phyloP scores from a whole-genome alignment of 208 protist species.

The Polymyxa betae region DNA sequence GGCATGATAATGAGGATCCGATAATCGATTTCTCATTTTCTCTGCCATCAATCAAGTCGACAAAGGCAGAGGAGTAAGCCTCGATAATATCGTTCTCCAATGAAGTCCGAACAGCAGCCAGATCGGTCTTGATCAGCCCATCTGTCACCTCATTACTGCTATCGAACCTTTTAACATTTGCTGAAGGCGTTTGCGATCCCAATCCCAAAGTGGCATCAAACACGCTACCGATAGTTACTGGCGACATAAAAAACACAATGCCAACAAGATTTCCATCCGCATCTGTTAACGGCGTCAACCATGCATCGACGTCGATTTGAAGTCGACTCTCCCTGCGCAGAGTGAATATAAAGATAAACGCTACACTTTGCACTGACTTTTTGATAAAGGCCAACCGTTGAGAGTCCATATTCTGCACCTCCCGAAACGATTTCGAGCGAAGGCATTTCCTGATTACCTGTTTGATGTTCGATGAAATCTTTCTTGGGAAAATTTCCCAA shows the following conservation, averaged over 20 bases:
- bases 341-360: neutral
- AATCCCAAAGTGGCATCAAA: neutral
- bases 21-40: slow-evolving; percentile 25
- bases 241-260: slow-evolving; percentile 29
- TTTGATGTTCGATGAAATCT: neutral
- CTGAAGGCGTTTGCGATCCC: neutral
- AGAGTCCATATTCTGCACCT: neutral
- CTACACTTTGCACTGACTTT: slow-evolving; percentile 34
- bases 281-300: slow-evolving; percentile 27
- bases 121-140: neutral
- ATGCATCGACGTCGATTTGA: neutral
- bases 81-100: neutral
- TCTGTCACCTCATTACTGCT: neutral
- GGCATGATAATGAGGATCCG: neutral
- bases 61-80: neutral
- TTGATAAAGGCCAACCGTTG: neutral
- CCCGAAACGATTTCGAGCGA: neutral
- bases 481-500: neutral
- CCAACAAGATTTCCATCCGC: neutral
- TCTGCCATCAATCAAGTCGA: neutral
- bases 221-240: neutral
- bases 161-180: slow-evolving; percentile 15
- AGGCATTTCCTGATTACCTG: neutral
- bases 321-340: slow-evolving; percentile 17
- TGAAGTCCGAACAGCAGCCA: neutral